Percentiles rank a stretch among this genome's conserved stretches.
Conservation (phyloP, 306 rosid species). For the Cyamopsis tetragonoloba region DNA sequence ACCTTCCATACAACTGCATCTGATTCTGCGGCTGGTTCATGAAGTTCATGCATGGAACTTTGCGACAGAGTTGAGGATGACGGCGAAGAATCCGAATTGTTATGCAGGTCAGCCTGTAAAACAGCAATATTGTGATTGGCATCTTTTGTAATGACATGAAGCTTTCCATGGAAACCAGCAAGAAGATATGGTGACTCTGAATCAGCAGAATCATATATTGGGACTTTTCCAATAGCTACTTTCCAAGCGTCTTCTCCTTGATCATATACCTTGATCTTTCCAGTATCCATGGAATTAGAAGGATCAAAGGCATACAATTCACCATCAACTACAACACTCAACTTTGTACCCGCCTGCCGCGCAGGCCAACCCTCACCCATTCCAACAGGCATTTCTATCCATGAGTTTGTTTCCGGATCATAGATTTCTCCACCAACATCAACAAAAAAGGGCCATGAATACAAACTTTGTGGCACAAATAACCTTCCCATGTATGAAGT, state of each 20-base stretch:
- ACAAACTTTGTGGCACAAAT: conserved; percentile 85
- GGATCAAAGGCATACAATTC: conserved; percentile 92
- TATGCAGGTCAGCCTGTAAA: conserved; percentile 53
- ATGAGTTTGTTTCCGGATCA: conserved; percentile 76
- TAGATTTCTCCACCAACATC: conserved; percentile 94
- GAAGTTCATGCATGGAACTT: conserved; percentile 32
- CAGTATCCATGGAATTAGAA: conserved; percentile 65
- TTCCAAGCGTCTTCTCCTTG: conserved; percentile 81
- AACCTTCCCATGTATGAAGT: conserved; percentile 83
- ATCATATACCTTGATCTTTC: conserved; percentile 88
- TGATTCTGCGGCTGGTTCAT: conserved; percentile 41
- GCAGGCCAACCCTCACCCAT: conserved; percentile 99
- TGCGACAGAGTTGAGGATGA: conserved; percentile 33
- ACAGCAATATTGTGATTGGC: conserved; percentile 56
- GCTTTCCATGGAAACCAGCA: conserved; percentile 85
- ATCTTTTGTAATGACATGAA: conserved; percentile 89
- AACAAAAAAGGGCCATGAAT: conserved; percentile 94
- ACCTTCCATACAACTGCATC: conserved; percentile 63
- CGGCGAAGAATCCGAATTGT: conserved; percentile 32
- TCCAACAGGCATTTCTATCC: conserved; percentile 90
- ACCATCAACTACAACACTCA: conserved; percentile 80
- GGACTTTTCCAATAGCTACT: conserved; percentile 74
- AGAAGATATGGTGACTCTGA: conserved; percentile 90
- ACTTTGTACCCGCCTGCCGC: conserved; percentile 79
- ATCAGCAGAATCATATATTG: conserved; percentile 70